Percentiles rank a stretch among this genome's conserved stretches.
Evolutionary conservation across 306 rosid genomes (phyloP).

Genomic region (Fragaria iinumae): DNA sequence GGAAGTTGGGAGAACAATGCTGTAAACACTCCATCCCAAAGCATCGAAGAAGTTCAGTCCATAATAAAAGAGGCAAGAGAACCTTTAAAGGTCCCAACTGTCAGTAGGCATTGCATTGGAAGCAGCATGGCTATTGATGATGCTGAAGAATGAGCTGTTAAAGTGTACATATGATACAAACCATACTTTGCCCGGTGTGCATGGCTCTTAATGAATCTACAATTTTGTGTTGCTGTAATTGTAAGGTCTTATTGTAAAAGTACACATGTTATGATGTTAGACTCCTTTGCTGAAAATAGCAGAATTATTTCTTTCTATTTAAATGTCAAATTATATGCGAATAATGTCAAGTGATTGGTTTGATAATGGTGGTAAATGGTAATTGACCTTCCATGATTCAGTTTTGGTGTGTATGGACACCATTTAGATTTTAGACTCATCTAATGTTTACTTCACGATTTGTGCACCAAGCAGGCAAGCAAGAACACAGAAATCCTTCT

Average conservation of each 20-base stretch:
- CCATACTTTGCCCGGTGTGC: not conserved
- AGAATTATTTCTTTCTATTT: too few species aligned
- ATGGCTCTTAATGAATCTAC: not conserved
- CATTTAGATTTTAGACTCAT: too few species aligned
- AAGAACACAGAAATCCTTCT: too few species aligned
- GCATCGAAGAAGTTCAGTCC: slow-evolving; percentile 56
- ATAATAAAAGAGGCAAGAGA: slow-evolving; percentile 71
- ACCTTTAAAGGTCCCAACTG: slow-evolving; percentile 34
- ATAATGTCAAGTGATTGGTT: not conserved
- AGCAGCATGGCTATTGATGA: slow-evolving; percentile 79
- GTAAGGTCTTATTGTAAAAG: not conserved
- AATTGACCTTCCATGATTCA: not conserved
- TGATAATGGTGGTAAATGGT: not conserved
- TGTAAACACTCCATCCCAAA: slow-evolving; percentile 62
- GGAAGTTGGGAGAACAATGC: slow-evolving; percentile 63
- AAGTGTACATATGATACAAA: slow-evolving; percentile 10
- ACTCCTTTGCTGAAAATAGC: not conserved
- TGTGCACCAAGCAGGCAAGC: too few species aligned
- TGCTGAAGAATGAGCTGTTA: slow-evolving; percentile 39
- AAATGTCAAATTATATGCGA: not conserved
- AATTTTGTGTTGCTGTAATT: not conserved
- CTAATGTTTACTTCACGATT: too few species aligned
- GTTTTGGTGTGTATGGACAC: not conserved
- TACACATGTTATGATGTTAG: not conserved
- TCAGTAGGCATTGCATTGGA: slow-evolving; percentile 39